Conservation (phyloP, 2,329 filamentous ascomycete genomes). For the Aspergillus quadrilineatus region DNA sequence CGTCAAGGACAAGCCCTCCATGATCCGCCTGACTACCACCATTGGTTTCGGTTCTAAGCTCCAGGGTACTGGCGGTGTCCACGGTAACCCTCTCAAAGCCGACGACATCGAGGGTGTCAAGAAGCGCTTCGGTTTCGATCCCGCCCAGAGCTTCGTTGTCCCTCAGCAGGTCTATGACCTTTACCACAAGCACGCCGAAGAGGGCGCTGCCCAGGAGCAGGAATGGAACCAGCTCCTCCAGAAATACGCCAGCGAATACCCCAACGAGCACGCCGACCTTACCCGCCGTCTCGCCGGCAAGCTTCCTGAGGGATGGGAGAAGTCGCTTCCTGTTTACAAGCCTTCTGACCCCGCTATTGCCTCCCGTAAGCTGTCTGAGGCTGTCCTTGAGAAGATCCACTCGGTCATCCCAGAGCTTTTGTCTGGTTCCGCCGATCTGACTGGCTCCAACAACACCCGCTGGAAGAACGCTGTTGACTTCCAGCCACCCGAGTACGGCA, state of each 20-base stretch:
- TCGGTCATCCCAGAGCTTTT: slow-evolving; percentile 81
- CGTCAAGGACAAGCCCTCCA: slow-evolving; percentile 91
- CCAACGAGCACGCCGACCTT: slow-evolving; percentile 77
- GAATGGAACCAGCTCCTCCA: slow-evolving; percentile 94
- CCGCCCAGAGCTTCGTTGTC: slow-evolving; percentile 86
- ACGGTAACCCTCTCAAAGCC: slow-evolving; percentile 92
- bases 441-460: slow-evolving; percentile 96
- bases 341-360: slow-evolving; percentile 79
- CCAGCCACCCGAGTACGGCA: slow-evolving; percentile 81
- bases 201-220: slow-evolving; percentile 84
- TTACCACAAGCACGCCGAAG: slow-evolving; percentile 79
- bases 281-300: slow-evolving; percentile 74
- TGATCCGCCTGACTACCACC: slow-evolving; percentile 96
- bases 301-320: slow-evolving; percentile 96
- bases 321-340: slow-evolving; percentile 86
- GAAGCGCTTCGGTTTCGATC: slow-evolving; percentile 93
- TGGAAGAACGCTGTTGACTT: slow-evolving; percentile 98
- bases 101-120: slow-evolving; percentile 95
- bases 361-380: slow-evolving; percentile 95
- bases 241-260: slow-evolving; percentile 79
- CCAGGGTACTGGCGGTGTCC: slow-evolving; percentile 90
- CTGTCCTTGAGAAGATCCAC: slow-evolving; percentile 85
- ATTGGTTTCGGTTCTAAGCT: slow-evolving; percentile 94
- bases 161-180: slow-evolving; percentile 91
- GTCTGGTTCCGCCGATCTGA: slow-evolving; percentile 95